phyloP scores from a whole-genome alignment of 139 green algal genomes.

The Mychonastes homosphaera region DNA sequence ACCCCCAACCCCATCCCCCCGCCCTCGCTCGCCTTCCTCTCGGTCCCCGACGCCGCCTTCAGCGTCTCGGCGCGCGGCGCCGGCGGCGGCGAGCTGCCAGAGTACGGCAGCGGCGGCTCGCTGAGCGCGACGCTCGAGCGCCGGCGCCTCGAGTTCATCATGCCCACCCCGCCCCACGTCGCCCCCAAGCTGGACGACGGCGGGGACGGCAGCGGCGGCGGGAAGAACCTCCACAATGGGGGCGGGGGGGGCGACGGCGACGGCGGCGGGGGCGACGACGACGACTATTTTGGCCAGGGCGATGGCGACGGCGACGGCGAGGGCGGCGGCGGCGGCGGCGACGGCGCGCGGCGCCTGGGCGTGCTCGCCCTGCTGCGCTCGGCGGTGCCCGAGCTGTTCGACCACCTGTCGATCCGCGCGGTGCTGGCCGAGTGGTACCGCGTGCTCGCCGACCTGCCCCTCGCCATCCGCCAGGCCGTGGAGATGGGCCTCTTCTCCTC shows the following conservation, averaged over 20 bases:
- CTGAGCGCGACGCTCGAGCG: slow-evolving; percentile 34
- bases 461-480: slow-evolving; percentile 76
- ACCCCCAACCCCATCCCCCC: too few relatives aligned
- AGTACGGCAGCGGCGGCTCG: slow-evolving; percentile 25
- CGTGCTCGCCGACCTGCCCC: slow-evolving; percentile 73
- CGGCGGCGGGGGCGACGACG: slow-evolving; percentile 84
- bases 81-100: slow-evolving; percentile 3
- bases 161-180: slow-evolving; percentile 32
- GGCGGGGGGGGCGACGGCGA: slow-evolving; percentile 53
- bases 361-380: slow-evolving; percentile 62
- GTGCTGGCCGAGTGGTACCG: slow-evolving; percentile 86
- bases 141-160: slow-evolving; percentile 35
- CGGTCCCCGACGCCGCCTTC: slow-evolving; percentile 24
- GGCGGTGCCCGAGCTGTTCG: slow-evolving; percentile 77
- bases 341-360: slow-evolving; percentile 64
- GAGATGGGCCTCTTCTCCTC: slow-evolving; percentile 90
- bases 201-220: slow-evolving; percentile 67
- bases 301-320: slow-evolving; percentile 44
- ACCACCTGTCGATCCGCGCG: slow-evolving; percentile 70
- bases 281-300: slow-evolving; percentile 81
- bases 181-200: slow-evolving; percentile 62
- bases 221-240: slow-evolving; percentile 84
- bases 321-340: slow-evolving; percentile 53
- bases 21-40: slow-evolving; percentile 12
- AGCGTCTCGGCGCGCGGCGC: slow-evolving; percentile 21